Base-by-base conservation (phyloP, 2,329 filamentous ascomycete species). In the Nemania serpens region DNA sequence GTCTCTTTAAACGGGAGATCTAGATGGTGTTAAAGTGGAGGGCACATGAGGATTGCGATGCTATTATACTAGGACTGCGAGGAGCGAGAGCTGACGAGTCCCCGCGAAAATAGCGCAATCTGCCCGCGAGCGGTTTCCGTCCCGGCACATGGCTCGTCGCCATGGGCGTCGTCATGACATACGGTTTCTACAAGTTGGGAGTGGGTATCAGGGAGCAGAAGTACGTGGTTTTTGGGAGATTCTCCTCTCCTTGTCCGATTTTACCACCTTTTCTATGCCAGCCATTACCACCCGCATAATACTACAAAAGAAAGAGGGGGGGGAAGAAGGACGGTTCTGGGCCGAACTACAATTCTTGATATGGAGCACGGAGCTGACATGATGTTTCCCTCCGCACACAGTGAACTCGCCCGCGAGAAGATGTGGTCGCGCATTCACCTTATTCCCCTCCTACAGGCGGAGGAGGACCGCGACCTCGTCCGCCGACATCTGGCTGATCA, bases 391-490 rank as follows among this genome's bases (percentile, higher is more conserved):
- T 37, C 15, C 25, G 15, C 9, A 17, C 33, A 10, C 71, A 97
- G 93, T 74, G 95, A 99, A 79, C 88, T 97, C 69, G 91, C 88
- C 66, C 91, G 95, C 71, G 95, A 99, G 75, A 99, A 98, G 84
- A 95, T 97, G 87, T 99, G 95, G 95, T 87, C 91, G 64, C 90
- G 95, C 75, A 96, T 99, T 79, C 88, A 98, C 79, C 84, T 99
- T 66, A 95, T 94, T 73, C 95, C 95, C 60, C 81, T 97, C 66
- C 87, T 99, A 66, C 94, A 98, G 77, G 95, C 95, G 58, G 95
- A 99, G 76, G 93, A 97, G 78, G 95, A 99, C 81, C 89, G 95
- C 63, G 95, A 99, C 79, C 89, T 94, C 76, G 93, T 97, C 66
- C 86, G 95, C 68, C 84, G 94, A 74, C 86, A 94, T 77, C 85